Evolutionary conservation across 495 filamentous ascomycete genomes (phyloP).

Genomic region (Hypoxylon lienhwacheense): DNA sequence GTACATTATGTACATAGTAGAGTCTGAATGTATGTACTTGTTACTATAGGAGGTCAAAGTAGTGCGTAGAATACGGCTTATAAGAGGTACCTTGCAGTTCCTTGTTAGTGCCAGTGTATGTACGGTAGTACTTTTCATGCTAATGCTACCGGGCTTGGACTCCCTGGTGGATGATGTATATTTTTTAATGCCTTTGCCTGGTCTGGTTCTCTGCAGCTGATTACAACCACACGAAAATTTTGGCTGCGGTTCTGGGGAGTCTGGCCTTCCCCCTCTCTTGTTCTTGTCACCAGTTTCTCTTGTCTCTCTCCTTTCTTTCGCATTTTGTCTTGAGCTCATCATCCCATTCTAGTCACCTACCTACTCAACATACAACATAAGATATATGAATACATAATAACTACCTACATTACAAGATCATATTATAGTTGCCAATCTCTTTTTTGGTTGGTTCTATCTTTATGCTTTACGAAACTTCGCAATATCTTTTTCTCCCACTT

Average conservation of each 20-base stretch:
- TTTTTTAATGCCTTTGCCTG: constrained; percentile 35
- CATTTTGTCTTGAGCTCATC: constrained; percentile 6
- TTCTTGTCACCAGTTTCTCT: constrained; percentile 27
- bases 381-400: no score
- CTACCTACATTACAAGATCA: no score
- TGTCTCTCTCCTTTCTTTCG: constrained; percentile 29
- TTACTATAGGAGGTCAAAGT: no score
- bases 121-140: neutral
- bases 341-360: neutral
- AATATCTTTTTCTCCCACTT: no score
- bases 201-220: constrained; percentile 40
- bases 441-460: no score
- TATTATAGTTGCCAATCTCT: no score
- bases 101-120: constrained; percentile 35
- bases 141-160: constrained; percentile 19
- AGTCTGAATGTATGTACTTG: neutral
- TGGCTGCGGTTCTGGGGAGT: constrained; percentile 35
- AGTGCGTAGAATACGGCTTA: constrained; percentile 6
- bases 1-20: neutral
- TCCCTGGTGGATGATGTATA: constrained; percentile 24
- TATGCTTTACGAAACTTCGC: no score
- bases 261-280: constrained; percentile 30
- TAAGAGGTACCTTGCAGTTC: constrained; percentile 31
- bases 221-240: constrained; percentile 38
- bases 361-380: no score